phyloP scores from a whole-genome alignment of 108 stramenopile species.

The Nitzschia inconspicua region DNA sequence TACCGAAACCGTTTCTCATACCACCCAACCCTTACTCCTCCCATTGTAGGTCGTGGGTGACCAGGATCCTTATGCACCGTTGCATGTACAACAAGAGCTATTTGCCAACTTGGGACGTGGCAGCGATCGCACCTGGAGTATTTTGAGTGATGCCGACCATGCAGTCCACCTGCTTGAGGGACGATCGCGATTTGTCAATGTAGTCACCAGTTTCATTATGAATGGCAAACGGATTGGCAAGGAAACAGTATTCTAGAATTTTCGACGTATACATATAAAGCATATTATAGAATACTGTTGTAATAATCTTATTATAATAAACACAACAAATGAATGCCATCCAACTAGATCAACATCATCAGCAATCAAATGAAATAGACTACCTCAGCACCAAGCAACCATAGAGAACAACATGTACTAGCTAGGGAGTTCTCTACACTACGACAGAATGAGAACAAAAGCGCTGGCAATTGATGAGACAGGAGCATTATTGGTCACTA shows the following conservation, averaged over 20 bases:
- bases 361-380: not conserved
- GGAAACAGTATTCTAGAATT: no score
- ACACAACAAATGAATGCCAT: not conserved
- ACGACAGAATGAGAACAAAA: no score
- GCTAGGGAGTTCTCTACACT: no score
- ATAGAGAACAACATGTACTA: no score
- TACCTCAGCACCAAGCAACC: no score
- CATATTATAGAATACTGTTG: not conserved
- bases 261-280: not conserved
- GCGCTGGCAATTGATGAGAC: no score
- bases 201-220: slow-evolving; percentile 34
- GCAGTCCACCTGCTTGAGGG: slow-evolving; percentile 34
- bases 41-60: slow-evolving; percentile 63
- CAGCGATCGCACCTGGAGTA: slow-evolving; percentile 74
- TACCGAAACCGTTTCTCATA: not conserved
- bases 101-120: slow-evolving; percentile 71
- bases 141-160: slow-evolving; percentile 83
- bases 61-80: slow-evolving; percentile 76
- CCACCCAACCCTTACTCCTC: not conserved
- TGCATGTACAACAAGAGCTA: slow-evolving; percentile 58
- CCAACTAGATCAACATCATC: not conserved
- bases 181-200: slow-evolving; percentile 10
- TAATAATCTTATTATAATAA: not conserved
- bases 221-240: slow-evolving; percentile 26
- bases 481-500: no score